Percentiles rank a stretch among this genome's conserved stretches.
phyloP scores from a whole-genome alignment of 305 asterid genomes.

The Petunia hybrid region DNA sequence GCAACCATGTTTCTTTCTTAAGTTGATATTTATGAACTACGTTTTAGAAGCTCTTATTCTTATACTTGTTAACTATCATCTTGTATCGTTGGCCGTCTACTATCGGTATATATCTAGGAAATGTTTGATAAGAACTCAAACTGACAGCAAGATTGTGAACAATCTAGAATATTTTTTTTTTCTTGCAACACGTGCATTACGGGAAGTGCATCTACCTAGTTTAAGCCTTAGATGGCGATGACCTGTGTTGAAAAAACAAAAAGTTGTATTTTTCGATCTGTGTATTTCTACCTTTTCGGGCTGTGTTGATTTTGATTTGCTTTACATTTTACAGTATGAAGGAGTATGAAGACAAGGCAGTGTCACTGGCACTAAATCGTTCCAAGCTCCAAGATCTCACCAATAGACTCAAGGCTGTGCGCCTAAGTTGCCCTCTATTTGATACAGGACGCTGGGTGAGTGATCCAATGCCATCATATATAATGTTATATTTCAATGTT shows the following conservation, averaged over 20 bases:
- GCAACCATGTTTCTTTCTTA: slow-evolving; percentile 25
- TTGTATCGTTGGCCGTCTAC: not conserved
- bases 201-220: slow-evolving; percentile 7
- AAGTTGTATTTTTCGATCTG: not conserved
- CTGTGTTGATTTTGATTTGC: slow-evolving; percentile 9
- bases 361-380: slow-evolving; percentile 75
- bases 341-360: slow-evolving; percentile 97
- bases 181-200: not conserved
- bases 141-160: not conserved
- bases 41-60: slow-evolving; percentile 7
- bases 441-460: slow-evolving; percentile 97
- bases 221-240: slow-evolving; percentile 6
- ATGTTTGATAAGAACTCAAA: not conserved
- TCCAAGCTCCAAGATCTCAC: slow-evolving; percentile 86
- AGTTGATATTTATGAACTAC: slow-evolving; percentile 14
- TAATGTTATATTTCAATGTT: not conserved
- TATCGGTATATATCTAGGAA: slow-evolving; percentile 1
- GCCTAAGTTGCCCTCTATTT: slow-evolving; percentile 87
- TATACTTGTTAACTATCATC: not conserved
- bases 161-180: slow-evolving; percentile 18
- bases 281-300: not conserved
- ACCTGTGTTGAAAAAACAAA: not conserved
- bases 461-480: slow-evolving; percentile 13
- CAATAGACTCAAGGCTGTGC: slow-evolving; percentile 78
- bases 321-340: slow-evolving; percentile 64